phyloP scores from a whole-genome alignment of 2,329 filamentous ascomycete species.

The Coniochaeta sp. region DNA sequence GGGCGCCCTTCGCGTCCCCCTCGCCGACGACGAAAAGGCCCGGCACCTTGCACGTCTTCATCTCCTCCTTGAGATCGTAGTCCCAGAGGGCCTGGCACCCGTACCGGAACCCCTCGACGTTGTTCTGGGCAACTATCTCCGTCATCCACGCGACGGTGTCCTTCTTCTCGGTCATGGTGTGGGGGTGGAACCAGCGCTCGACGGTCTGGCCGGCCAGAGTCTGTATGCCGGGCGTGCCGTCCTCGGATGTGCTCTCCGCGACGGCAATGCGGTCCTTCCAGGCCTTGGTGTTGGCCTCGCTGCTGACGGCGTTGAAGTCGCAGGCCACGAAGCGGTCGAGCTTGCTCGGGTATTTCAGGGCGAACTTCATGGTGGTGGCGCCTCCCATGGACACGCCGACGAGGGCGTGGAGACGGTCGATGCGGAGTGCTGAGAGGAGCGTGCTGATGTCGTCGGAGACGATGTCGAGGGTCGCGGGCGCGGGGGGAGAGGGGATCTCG shows the following conservation, averaged over 20 bases:
- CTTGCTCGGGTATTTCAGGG: conserved; percentile 55
- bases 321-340: conserved; percentile 61
- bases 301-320: conserved; percentile 70
- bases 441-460: conserved; percentile 61
- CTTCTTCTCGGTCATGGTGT: conserved; percentile 35
- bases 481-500: conserved; percentile 36
- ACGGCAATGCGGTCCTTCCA: conserved; percentile 72
- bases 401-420: conserved; percentile 57
- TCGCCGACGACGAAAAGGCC: conserved; percentile 67
- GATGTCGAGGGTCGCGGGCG: conserved; percentile 53
- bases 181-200: conserved; percentile 69
- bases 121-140: conserved; percentile 63
- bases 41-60: conserved; percentile 48
- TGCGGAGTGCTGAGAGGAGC: conserved; percentile 62
- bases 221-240: conserved; percentile 51
- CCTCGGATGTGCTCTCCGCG: conserved; percentile 44
- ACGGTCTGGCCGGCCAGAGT: conserved; percentile 66
- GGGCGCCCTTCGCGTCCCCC: conserved; percentile 60
- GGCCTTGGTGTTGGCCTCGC: conserved; percentile 65
- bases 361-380: conserved; percentile 67
- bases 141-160: conserved; percentile 50
- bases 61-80: conserved; percentile 56
- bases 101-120: conserved; percentile 61
- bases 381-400: conserved; percentile 79
- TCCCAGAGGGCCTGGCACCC: conserved; percentile 64